A percentile compares a stretch with the other conserved stretches of the same genome.
Evolutionary conservation across 148 eudicot genomes (phyloP).

Genomic region (Polygonum maritimum): DNA sequence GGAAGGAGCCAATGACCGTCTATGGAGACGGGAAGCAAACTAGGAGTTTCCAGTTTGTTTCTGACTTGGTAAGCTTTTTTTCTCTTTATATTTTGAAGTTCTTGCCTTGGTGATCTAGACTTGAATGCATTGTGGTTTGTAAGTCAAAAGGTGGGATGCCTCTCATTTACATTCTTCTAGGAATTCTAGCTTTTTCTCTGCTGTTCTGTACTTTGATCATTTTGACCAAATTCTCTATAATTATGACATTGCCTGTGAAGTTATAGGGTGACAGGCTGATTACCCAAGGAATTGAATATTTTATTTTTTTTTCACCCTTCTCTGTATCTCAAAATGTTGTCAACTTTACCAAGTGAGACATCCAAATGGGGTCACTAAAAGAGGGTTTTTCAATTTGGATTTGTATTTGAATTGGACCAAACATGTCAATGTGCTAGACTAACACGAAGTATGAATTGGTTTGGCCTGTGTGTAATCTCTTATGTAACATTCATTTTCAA

Average conservation of each 20-base stretch:
- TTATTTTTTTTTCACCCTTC: neutral
- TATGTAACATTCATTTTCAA: neutral
- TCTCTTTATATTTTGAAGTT: neutral
- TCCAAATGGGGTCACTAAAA: neutral
- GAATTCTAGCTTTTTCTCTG: neutral
- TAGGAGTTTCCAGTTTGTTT: conserved; percentile 92
- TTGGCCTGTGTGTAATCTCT: neutral
- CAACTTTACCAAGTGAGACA: neutral
- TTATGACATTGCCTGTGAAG: neutral
- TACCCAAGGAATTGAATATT: neutral
- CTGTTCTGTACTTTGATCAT: neutral
- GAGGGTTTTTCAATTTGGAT: neutral
- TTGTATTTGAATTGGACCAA: neutral
- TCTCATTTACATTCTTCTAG: neutral
- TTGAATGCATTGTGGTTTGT: neutral
- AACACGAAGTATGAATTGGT: neutral
- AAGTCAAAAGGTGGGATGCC: neutral
- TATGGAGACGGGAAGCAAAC: conserved; percentile 99
- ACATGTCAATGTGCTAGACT: neutral
- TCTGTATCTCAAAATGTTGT: neutral
- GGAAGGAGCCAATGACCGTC: conserved; percentile 95
- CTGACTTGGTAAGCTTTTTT: conserved; percentile 70
- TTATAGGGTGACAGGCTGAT: neutral
- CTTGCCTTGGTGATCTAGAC: neutral
- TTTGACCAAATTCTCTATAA: neutral